These are phyloP conservation scores for Cordyceps javanica DNA, from an alignment of 2,329 filamentous ascomycete genomes.

Conservation along the genomic window DNA sequence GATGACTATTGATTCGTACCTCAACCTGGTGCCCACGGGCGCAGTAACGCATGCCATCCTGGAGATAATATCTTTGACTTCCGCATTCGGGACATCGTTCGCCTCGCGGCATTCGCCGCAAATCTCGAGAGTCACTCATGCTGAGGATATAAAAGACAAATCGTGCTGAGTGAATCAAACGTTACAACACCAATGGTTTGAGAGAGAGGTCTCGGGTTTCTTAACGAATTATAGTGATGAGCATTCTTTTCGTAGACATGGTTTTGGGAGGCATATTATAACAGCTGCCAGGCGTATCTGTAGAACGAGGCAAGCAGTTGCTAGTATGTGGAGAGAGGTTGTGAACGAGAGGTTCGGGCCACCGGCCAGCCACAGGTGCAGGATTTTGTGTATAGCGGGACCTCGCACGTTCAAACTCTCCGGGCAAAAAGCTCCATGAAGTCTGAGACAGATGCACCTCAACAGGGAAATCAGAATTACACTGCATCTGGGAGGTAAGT, in stretches of 20 bases:
- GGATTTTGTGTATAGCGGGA: background rate
- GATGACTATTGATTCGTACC: conserved; percentile 34
- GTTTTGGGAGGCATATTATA: background rate
- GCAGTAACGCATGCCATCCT: conserved; percentile 74
- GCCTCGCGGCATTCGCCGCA: conserved; percentile 45
- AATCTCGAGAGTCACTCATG: conserved; percentile 38
- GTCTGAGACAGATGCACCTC: background rate
- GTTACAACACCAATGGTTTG: background rate
- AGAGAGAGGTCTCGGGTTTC: background rate
- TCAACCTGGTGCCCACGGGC: conserved; percentile 74
- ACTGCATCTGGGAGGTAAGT: background rate
- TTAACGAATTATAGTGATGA: background rate
- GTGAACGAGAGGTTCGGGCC: background rate
- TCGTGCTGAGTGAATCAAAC: background rate
- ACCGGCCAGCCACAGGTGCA: background rate
- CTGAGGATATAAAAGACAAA: background rate
- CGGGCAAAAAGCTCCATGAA: background rate
- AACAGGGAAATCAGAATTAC: background rate
- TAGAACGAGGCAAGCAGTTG: background rate
- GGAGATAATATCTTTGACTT: conserved; percentile 63
- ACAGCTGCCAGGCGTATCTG: background rate
- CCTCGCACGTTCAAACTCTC: background rate
- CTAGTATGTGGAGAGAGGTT: background rate
- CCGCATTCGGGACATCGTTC: conserved; percentile 61
- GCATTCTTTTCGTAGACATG: background rate